A percentile compares a stretch with the other conserved stretches of the same genome.
These are phyloP conservation scores for Tolypocladium amazonense DNA, from an alignment of 2,329 filamentous ascomycete genomes.

Conservation along the genomic window DNA sequence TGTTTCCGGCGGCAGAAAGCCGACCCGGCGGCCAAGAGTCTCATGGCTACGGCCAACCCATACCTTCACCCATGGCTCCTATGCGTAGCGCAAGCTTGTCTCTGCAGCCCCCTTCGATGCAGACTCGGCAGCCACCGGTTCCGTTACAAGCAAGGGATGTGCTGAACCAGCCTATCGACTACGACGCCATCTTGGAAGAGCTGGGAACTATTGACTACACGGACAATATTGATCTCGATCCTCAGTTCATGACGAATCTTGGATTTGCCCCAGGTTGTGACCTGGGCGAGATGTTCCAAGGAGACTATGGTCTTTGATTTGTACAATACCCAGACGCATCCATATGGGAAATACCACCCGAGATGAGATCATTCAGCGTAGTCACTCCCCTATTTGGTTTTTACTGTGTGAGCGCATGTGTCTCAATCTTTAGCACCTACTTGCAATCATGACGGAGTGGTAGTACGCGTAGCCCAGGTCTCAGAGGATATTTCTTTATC, in stretches of 20 bases:
- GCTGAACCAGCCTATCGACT: conserved; percentile 25
- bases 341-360: no score
- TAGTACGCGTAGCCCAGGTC: no score
- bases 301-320: conserved; percentile 24
- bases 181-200: conserved; percentile 42
- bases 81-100: no score
- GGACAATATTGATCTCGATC: conserved; percentile 41
- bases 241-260: conserved; percentile 57
- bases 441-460: background rate
- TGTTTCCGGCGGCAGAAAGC: background rate
- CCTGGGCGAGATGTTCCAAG: conserved; percentile 38
- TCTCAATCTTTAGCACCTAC: no score
- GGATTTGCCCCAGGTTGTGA: conserved; percentile 54
- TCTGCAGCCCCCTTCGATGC: background rate
- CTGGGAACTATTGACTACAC: conserved; percentile 38
- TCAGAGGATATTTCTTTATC: conserved; percentile 1
- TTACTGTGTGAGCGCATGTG: no score
- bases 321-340: background rate
- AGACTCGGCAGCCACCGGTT: background rate
- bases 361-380: no score
- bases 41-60: background rate
- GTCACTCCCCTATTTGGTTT: no score
- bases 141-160: background rate
- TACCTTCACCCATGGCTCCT: background rate
- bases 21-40: background rate